Evolutionary conservation across 208 protist genomes (phyloP).

Genomic region (Tritrichomonas musculus): DNA sequence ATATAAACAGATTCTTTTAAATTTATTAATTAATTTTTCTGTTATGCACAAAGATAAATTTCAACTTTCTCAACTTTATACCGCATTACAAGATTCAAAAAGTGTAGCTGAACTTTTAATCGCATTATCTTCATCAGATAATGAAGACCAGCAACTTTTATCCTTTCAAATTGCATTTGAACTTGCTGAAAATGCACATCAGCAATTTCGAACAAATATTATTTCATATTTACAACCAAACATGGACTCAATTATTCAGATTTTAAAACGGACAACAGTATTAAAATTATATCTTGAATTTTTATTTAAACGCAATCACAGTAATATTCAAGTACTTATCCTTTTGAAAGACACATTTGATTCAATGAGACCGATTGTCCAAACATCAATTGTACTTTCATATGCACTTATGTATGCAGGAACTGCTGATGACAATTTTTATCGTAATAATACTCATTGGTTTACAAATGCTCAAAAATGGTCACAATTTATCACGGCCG

Average conservation of each 20-base stretch:
- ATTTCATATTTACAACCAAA: not conserved
- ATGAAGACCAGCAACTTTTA: not conserved
- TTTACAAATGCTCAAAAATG: not conserved
- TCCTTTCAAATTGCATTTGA: conserved; percentile 15
- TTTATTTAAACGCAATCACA: not conserved
- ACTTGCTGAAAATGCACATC: conserved; percentile 31
- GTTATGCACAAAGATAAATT: not conserved
- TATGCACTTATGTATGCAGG: not conserved
- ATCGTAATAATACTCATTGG: not conserved
- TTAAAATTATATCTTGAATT: not conserved
- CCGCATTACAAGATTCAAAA: not conserved
- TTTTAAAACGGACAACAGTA: not conserved
- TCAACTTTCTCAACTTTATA: conserved; percentile 9
- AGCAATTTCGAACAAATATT: not conserved
- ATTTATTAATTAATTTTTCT: conserved; percentile 14
- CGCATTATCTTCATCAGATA: not conserved
- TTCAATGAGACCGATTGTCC: not conserved
- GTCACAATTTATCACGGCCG: not conserved
- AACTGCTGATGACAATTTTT: conserved; percentile 5
- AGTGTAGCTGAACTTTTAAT: not conserved
- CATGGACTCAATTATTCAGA: not conserved
- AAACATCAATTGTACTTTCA: not conserved
- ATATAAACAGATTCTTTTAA: not conserved
- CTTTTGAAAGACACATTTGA: not conserved
- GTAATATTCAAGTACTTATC: not conserved